Conservation (phyloP, 2,329 filamentous ascomycete genomes). For the Fusarium sp. region DNA sequence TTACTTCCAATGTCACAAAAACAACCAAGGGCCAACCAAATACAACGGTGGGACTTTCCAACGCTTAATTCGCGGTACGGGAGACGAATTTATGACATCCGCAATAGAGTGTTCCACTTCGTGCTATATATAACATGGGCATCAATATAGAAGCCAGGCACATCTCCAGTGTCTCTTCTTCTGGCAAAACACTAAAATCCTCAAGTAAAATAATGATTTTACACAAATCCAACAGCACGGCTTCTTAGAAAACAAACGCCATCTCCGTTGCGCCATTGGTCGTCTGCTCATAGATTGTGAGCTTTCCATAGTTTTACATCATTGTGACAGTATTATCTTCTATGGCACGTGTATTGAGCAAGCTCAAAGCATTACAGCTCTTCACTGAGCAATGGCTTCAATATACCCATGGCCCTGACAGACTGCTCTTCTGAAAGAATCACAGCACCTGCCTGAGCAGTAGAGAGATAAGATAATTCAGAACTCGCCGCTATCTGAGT, state of each 20-base stretch:
- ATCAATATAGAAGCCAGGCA: constrained; percentile 33
- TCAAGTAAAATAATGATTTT: background rate
- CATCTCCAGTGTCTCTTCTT: constrained; percentile 23
- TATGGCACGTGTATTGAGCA: background rate
- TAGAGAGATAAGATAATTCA: constrained; percentile 91
- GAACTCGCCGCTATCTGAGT: constrained; percentile 65
- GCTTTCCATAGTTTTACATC: constrained; percentile 22
- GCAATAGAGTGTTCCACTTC: constrained; percentile 23
- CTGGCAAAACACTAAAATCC: background rate
- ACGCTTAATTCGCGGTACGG: background rate
- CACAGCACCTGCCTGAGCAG: constrained; percentile 86
- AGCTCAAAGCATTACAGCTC: constrained; percentile 25
- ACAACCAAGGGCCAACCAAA: background rate
- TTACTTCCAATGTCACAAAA: background rate
- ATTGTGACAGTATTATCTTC: background rate
- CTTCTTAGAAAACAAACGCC: constrained; percentile 25
- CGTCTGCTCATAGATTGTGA: constrained; percentile 1
- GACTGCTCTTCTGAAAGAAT: constrained; percentile 81
- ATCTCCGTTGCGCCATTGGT: constrained; percentile 18
- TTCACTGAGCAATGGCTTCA: constrained; percentile 62
- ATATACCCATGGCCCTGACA: constrained; percentile 74
- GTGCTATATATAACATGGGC: constrained; percentile 28
- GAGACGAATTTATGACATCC: constrained; percentile 2
- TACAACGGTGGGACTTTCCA: background rate
- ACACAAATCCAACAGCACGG: background rate